Percentiles rank a stretch among this genome's conserved stretches.
Conservation (phyloP, 2,329 filamentous ascomycete genomes). For the Penicillium decumbens region DNA sequence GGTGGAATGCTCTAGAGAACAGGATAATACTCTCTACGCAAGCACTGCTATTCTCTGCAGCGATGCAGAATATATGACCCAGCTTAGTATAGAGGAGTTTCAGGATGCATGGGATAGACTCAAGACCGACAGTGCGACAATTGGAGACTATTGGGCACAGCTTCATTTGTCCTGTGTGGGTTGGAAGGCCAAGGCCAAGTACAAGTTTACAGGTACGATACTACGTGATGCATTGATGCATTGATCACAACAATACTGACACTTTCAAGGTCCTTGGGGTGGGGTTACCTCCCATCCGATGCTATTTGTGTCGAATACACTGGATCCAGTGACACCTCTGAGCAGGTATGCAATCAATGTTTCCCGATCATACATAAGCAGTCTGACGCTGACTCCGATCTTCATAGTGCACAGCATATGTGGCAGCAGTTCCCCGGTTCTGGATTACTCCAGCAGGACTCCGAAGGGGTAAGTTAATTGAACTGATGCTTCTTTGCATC, state of each 20-base stretch:
- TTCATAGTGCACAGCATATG: constrained; percentile 35
- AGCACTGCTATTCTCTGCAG: constrained; percentile 32
- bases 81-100: constrained; percentile 19
- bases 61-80: constrained; percentile 27
- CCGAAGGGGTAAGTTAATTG: constrained; percentile 36
- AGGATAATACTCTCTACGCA: constrained; percentile 28
- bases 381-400: not conserved
- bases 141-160: constrained; percentile 40
- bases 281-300: constrained; percentile 48
- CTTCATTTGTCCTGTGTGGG: constrained; percentile 36
- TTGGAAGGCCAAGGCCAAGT: constrained; percentile 34
- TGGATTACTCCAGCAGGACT: constrained; percentile 44
- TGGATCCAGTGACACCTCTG: constrained; percentile 58
- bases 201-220: constrained; percentile 34
- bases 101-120: constrained; percentile 21
- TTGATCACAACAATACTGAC: not conserved
- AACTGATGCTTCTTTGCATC: not conserved
- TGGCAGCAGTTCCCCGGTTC: constrained; percentile 42
- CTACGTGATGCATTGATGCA: no score
- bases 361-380: not conserved
- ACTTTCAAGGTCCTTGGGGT: constrained; percentile 22
- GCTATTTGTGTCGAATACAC: constrained; percentile 54
- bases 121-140: constrained; percentile 21
- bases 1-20: constrained; percentile 22
- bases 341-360: constrained; percentile 20